phyloP scores from a whole-genome alignment of 2,329 filamentous ascomycete genomes.

The Aspergillus transmontanensis region DNA sequence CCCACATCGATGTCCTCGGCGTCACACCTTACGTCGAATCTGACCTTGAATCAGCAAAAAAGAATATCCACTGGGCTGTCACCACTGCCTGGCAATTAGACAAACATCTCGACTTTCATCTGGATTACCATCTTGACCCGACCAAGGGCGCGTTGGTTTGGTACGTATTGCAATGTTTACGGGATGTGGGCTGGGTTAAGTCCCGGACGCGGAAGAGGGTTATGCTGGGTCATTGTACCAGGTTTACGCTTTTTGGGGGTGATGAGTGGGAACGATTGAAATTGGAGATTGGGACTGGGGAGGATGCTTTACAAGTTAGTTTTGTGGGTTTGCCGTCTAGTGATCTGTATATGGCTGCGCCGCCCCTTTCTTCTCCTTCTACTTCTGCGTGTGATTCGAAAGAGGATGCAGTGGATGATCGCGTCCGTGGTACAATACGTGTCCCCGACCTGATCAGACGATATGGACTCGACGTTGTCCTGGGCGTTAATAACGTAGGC shows the following conservation, averaged over 20 bases:
- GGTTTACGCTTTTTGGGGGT: constrained; percentile 59
- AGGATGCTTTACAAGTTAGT: constrained; percentile 57
- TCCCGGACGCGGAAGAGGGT: constrained; percentile 50
- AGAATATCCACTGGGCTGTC: constrained; percentile 67
- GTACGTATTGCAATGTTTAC: constrained; percentile 56
- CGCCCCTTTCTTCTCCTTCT: constrained; percentile 21
- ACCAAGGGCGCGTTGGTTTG: constrained; percentile 55
- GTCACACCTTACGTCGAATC: constrained; percentile 72
- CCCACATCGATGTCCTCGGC: constrained; percentile 60
- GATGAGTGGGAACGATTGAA: constrained; percentile 55
- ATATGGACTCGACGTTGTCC: constrained; percentile 60
- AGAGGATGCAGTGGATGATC: constrained; percentile 18
- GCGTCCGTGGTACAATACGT: constrained; percentile 63
- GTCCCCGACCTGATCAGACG: constrained; percentile 62
- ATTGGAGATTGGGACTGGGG: constrained; percentile 43
- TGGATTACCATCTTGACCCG: constrained; percentile 68
- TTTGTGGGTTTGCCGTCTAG: constrained; percentile 72
- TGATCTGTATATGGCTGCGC: constrained; percentile 72
- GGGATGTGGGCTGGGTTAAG: constrained; percentile 52
- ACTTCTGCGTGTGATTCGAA: background rate
- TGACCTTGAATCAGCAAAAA: constrained; percentile 48
- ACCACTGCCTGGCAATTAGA: constrained; percentile 52
- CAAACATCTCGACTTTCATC: constrained; percentile 69
- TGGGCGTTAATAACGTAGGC: constrained; percentile 72
- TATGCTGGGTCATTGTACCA: constrained; percentile 69